Evolutionary conservation across 805 yeast genomes (phyloP).

Genomic region (Saturnispora diversa): DNA sequence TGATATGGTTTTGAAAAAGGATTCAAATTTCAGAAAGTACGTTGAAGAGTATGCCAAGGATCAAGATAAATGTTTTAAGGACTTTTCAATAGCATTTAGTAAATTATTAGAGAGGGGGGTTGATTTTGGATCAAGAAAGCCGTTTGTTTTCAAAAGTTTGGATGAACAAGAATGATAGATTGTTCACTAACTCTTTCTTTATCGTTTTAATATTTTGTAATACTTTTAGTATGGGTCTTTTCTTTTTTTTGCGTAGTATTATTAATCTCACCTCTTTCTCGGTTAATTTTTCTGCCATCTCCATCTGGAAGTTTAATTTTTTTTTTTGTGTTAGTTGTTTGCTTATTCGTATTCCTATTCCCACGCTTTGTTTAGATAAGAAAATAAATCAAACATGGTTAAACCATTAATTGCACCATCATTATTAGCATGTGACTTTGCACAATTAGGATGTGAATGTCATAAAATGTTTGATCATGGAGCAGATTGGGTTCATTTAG

Average conservation of each 20-base stretch:
- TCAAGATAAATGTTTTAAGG: conserved; percentile 41
- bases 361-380: too few species aligned
- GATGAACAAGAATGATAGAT: conserved; percentile 57
- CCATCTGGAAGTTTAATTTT: not conserved
- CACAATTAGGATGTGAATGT: conserved; percentile 83
- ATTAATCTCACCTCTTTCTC: too few species aligned
- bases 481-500: conserved; percentile 97
- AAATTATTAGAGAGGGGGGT: conserved; percentile 66
- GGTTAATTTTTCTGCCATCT: too few species aligned
- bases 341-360: too few species aligned
- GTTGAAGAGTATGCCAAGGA: conserved; percentile 44
- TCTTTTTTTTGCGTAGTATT: too few species aligned
- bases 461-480: conserved; percentile 67
- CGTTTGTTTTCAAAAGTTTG: conserved; percentile 52
- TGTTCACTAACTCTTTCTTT: too few species aligned
- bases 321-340: too few species aligned
- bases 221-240: too few species aligned
- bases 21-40: conserved; percentile 36
- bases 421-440: conserved; percentile 84
- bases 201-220: too few species aligned
- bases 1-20: conserved; percentile 47
- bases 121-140: conserved; percentile 37
- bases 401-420: conserved; percentile 89
- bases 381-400: too few species aligned
- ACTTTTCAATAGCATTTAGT: conserved; percentile 39